These are phyloP conservation scores for Talaromyces albobiverticillius DNA, from an alignment of 2,329 filamentous ascomycete genomes.

Conservation along the genomic window DNA sequence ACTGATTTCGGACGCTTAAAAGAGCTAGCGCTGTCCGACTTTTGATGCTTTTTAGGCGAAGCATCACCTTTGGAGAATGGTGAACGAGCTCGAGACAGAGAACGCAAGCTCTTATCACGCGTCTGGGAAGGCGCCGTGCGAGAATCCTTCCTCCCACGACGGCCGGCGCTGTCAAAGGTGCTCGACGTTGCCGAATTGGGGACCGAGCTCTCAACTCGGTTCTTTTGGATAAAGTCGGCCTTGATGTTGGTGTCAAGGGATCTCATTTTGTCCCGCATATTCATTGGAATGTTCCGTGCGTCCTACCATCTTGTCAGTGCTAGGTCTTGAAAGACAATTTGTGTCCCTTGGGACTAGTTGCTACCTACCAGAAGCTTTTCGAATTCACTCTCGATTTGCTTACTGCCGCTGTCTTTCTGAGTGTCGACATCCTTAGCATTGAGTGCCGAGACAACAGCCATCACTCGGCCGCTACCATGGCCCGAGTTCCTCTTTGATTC, in stretches of 20 bases:
- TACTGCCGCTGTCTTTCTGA: constrained; percentile 46
- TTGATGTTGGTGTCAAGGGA: constrained; percentile 87
- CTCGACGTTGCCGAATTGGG: constrained; percentile 30
- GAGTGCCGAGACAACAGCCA: constrained; percentile 63
- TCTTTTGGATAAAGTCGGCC: constrained; percentile 89
- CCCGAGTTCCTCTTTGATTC: constrained; percentile 30
- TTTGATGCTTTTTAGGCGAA: constrained; percentile 70
- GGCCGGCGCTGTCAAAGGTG: constrained; percentile 25
- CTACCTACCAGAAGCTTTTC: constrained; percentile 56
- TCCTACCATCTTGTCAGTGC: constrained; percentile 55
- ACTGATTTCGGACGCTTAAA: constrained; percentile 70
- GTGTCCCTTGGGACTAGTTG: constrained; percentile 57
- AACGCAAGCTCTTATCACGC: constrained; percentile 47
- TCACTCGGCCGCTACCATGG: constrained; percentile 54
- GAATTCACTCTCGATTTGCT: constrained; percentile 61
- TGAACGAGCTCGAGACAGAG: constrained; percentile 65
- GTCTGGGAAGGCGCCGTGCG: constrained; percentile 33
- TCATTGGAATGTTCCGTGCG: constrained; percentile 86
- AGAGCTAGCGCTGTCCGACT: constrained; percentile 62
- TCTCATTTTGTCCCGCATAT: constrained; percentile 93
- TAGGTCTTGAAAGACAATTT: constrained; percentile 52
- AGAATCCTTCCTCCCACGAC: constrained; percentile 41
- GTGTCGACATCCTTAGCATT: constrained; percentile 53
- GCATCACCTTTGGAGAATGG: constrained; percentile 66
- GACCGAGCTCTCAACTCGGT: constrained; percentile 65